A percentile compares a stretch with the other conserved stretches of the same genome.
phyloP scores from a whole-genome alignment of 495 filamentous ascomycete species.

The Melanomma pulvis-pyrius region DNA sequence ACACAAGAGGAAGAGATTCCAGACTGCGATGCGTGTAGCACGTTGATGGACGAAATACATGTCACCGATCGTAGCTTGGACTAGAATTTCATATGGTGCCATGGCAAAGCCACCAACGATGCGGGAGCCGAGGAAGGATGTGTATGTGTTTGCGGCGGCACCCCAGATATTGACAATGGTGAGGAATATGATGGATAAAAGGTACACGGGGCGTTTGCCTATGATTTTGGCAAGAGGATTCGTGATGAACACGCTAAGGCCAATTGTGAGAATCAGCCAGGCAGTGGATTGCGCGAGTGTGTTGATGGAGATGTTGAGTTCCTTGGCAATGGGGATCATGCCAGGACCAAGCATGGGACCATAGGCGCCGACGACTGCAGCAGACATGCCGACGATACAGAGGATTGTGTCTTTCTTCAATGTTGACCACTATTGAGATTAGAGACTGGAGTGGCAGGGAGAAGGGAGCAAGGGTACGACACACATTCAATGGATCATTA shows the following conservation, averaged over 20 bases:
- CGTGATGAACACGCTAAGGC: constrained; percentile 59
- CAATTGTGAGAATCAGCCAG: constrained; percentile 57
- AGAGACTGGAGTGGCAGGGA: background rate
- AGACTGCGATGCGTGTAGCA: constrained; percentile 65
- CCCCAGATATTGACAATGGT: constrained; percentile 65
- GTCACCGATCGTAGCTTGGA: constrained; percentile 52
- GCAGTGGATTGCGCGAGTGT: constrained; percentile 50
- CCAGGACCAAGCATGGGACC: constrained; percentile 58
- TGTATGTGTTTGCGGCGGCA: constrained; percentile 57
- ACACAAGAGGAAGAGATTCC: constrained; percentile 62
- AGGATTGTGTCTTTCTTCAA: constrained; percentile 60
- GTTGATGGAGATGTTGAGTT: constrained; percentile 49
- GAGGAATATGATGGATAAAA: constrained; percentile 60
- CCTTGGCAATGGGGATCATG: constrained; percentile 47
- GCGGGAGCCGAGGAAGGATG: constrained; percentile 59
- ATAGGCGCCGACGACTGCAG: constrained; percentile 59
- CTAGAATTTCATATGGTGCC: constrained; percentile 61
- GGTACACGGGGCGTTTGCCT: constrained; percentile 66
- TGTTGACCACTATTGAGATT: constrained; percentile 49
- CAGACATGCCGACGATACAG: constrained; percentile 56
- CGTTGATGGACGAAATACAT: constrained; percentile 66
- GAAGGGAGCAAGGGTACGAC: background rate
- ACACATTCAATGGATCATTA: constrained; percentile 18
- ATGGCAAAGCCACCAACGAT: constrained; percentile 58
- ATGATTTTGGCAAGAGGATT: constrained; percentile 67